phyloP scores from a whole-genome alignment of 306 rosid genomes.

The Dalbergia oliveri region DNA sequence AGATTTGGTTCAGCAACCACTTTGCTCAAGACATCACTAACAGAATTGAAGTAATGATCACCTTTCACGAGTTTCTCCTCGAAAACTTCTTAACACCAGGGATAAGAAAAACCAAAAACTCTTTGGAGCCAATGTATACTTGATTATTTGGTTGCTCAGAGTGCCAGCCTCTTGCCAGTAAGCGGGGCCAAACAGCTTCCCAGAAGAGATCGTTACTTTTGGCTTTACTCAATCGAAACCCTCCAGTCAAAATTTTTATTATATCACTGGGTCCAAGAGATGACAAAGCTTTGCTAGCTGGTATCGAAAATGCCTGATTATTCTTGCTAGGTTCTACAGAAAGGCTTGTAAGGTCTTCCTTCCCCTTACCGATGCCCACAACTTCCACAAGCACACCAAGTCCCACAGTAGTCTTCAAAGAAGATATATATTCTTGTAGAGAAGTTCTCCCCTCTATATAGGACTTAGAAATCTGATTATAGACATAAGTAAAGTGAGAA shows the following conservation, averaged over 20 bases:
- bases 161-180: slow-evolving; percentile 86
- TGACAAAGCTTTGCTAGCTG: slow-evolving; percentile 64
- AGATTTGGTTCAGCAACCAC: slow-evolving; percentile 80
- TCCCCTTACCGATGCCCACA: slow-evolving; percentile 74
- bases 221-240: slow-evolving; percentile 73
- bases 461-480: slow-evolving; percentile 66
- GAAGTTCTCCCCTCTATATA: slow-evolving; percentile 68
- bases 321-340: slow-evolving; percentile 62
- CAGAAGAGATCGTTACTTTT: slow-evolving; percentile 78
- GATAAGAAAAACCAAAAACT: slow-evolving; percentile 68
- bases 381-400: slow-evolving; percentile 72
- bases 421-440: slow-evolving; percentile 69
- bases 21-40: slow-evolving; percentile 79
- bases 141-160: slow-evolving; percentile 76
- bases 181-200: slow-evolving; percentile 97
- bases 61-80: slow-evolving; percentile 75
- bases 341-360: slow-evolving; percentile 75
- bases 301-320: slow-evolving; percentile 47
- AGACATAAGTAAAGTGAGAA: slow-evolving; percentile 43
- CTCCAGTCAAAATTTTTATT: slow-evolving; percentile 70
- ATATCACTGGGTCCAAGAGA: slow-evolving; percentile 71
- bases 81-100: slow-evolving; percentile 84
- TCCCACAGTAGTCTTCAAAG: slow-evolving; percentile 72
- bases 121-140: slow-evolving; percentile 59
- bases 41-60: slow-evolving; percentile 77